Evolutionary conservation across 805 yeast genomes (phyloP).

Genomic region (Cyberlindnera suaveolens): DNA sequence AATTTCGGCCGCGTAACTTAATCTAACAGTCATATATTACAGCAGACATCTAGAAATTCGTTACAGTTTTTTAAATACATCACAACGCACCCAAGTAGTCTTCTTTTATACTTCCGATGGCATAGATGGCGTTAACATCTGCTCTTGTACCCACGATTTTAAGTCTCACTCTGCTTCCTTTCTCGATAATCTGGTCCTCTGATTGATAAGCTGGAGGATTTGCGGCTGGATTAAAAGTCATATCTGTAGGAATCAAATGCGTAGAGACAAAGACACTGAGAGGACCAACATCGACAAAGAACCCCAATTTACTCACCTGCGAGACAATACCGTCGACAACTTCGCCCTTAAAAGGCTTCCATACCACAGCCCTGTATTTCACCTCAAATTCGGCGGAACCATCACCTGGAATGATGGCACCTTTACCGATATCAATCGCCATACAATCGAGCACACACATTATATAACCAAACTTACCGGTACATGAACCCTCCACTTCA

Average conservation of each 20-base stretch:
- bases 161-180: slow-evolving; percentile 88
- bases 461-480: slow-evolving; percentile 97
- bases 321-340: slow-evolving; percentile 97
- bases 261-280: slow-evolving; percentile 90
- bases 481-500: slow-evolving; percentile 98
- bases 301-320: slow-evolving; percentile 90
- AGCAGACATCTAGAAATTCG: neutral
- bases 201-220: slow-evolving; percentile 98
- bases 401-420: slow-evolving; percentile 80
- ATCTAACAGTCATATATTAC: neutral
- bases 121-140: slow-evolving; percentile 94
- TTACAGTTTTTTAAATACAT: slow-evolving; percentile 1
- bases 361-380: slow-evolving; percentile 91
- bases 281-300: slow-evolving; percentile 98
- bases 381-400: slow-evolving; percentile 97
- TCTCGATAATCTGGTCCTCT: slow-evolving; percentile 90
- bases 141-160: slow-evolving; percentile 97
- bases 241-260: slow-evolving; percentile 89
- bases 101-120: slow-evolving; percentile 96
- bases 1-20: neutral
- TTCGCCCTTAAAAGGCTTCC: slow-evolving; percentile 98
- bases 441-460: slow-evolving; percentile 93
- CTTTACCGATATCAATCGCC: slow-evolving; percentile 92
- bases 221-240: slow-evolving; percentile 89
- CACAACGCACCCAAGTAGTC: slow-evolving; percentile 87